Conservation (phyloP, 331 rosid genomes). For the Prunus yedoensis region DNA sequence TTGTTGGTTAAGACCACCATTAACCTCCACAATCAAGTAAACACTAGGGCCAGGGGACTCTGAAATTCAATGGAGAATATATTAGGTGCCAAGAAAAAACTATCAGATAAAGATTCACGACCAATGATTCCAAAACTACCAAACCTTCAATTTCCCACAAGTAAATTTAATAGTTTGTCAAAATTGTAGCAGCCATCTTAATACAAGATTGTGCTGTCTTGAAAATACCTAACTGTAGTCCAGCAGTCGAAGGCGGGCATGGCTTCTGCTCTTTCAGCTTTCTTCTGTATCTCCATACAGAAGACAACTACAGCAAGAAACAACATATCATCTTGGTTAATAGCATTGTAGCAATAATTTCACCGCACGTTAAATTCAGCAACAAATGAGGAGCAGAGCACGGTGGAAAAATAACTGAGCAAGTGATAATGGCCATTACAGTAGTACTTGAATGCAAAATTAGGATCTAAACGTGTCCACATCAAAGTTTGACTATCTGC, state of each 20-base stretch:
- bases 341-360: neutral
- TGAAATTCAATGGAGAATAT: constrained; percentile 42
- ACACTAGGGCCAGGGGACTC: constrained; percentile 56
- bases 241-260: constrained; percentile 64
- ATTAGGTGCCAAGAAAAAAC: neutral
- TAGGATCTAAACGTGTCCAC: neutral
- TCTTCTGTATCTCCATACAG: constrained; percentile 86
- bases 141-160: neutral
- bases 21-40: constrained; percentile 88
- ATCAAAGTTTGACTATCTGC: neutral
- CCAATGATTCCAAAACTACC: neutral
- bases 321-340: neutral
- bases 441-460: no score
- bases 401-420: no score
- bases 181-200: neutral
- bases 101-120: neutral
- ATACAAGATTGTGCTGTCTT: neutral
- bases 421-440: no score
- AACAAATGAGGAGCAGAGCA: neutral
- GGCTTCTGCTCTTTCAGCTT: constrained; percentile 80
- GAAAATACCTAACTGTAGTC: constrained; percentile 58
- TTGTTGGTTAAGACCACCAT: constrained; percentile 99
- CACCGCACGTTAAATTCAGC: neutral
- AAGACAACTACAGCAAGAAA: constrained; percentile 58
- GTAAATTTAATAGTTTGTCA: neutral